Percentiles rank a stretch among this genome's conserved stretches.
phyloP scores from a whole-genome alignment of 805 yeast genomes.

The Allodekkera sacchari region DNA sequence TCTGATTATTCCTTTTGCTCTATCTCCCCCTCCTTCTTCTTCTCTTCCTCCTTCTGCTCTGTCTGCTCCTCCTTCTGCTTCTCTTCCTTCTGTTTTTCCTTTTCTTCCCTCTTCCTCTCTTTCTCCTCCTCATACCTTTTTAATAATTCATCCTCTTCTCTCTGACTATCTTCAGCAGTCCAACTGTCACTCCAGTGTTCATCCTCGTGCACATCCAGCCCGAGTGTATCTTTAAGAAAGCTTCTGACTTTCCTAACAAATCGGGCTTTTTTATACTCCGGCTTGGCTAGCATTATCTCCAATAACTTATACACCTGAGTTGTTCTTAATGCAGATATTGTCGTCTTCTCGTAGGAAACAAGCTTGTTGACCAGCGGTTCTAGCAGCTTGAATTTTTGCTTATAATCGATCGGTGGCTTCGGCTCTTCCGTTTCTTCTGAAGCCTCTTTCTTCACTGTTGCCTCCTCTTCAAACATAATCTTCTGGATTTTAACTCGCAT shows the following conservation, averaged over 20 bases:
- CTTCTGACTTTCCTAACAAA: constrained; percentile 12
- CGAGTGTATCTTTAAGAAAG: constrained; percentile 20
- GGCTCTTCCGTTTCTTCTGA: constrained; percentile 1
- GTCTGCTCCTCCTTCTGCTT: constrained; percentile 50
- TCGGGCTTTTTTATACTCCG: constrained; percentile 20
- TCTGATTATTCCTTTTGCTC: neutral
- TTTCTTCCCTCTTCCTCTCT: constrained; percentile 10
- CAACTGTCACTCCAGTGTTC: constrained; percentile 20
- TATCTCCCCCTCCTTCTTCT: constrained; percentile 3
- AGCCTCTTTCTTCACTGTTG: neutral
- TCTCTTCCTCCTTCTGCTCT: constrained; percentile 24
- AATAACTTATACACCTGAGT: constrained; percentile 26
- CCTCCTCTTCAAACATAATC: constrained; percentile 9
- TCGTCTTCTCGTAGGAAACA: constrained; percentile 13
- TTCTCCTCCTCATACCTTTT: constrained; percentile 33
- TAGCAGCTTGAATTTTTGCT: constrained; percentile 12
- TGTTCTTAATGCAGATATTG: constrained; percentile 23
- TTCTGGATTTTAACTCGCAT: constrained; percentile 19
- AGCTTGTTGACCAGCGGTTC: constrained; percentile 18
- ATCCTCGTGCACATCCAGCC: constrained; percentile 20
- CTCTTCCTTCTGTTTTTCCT: constrained; percentile 44
- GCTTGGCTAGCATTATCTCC: constrained; percentile 26
- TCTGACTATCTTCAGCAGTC: constrained; percentile 14
- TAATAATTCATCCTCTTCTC: constrained; percentile 13
- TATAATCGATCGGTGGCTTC: constrained; percentile 13